Conservation (phyloP, 345 rosid genomes). For the Gynandropsis gynandra region DNA sequence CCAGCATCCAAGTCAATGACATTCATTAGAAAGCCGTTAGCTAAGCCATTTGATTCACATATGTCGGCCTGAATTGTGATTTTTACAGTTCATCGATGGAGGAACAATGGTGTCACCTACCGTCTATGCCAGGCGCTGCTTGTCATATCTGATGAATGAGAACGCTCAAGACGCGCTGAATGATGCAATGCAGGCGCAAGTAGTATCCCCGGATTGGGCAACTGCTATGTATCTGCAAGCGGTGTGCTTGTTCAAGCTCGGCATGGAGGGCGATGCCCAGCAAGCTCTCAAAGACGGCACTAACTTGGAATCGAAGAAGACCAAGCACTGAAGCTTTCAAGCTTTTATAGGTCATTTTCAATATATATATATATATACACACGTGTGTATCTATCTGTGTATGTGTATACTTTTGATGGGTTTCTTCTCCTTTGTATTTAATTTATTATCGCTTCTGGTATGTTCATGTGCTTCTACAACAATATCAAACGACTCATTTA, state of each 20-base stretch:
- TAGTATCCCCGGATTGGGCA: constrained; percentile 81
- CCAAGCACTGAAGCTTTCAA: no score
- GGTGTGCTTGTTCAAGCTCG: constrained; percentile 68
- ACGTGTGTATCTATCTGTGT: no score
- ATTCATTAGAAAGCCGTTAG: no score
- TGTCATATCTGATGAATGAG: constrained; percentile 64
- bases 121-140: constrained; percentile 77
- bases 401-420: no score
- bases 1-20: no score
- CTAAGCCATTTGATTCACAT: background rate
- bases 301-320: no score
- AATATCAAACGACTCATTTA: no score
- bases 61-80: background rate
- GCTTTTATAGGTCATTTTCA: no score
- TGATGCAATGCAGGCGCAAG: constrained; percentile 89
- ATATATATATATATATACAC: no score
- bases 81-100: constrained; percentile 63
- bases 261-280: constrained; percentile 73
- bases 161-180: constrained; percentile 75
- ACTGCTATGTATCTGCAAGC: constrained; percentile 82
- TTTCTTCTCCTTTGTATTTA: no score
- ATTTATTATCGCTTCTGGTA: no score
- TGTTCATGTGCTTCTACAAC: no score
- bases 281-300: constrained; percentile 79
- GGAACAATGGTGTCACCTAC: constrained; percentile 85